phyloP scores from a whole-genome alignment of 2,329 filamentous ascomycete genomes.

The Aspergillus latus region DNA sequence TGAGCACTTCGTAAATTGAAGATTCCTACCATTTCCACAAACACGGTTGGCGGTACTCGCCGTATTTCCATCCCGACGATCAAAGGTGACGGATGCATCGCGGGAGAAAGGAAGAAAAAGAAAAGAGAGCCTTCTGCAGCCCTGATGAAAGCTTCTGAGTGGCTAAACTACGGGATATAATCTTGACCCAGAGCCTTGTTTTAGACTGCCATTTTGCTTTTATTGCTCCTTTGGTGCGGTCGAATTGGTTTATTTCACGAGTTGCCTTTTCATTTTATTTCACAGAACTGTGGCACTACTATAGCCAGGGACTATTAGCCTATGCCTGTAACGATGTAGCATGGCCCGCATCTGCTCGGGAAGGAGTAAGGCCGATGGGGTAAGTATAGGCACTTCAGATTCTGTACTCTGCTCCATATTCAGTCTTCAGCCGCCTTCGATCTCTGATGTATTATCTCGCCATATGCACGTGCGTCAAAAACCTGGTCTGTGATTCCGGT shows the following conservation, averaged over 20 bases:
- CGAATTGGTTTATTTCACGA: not conserved
- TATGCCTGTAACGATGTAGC: not conserved
- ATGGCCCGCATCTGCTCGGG: not conserved
- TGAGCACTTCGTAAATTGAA: no score
- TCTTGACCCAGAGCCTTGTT: not conserved
- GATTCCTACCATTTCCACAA: no score
- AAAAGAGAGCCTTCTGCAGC: constrained; percentile 1
- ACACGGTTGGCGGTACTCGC: no score
- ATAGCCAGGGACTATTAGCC: constrained; percentile 1
- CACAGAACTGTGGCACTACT: not conserved
- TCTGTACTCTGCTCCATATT: not conserved
- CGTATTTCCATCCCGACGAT: no score
- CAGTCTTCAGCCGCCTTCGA: not conserved
- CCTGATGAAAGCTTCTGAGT: not conserved
- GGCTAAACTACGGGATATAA: not conserved
- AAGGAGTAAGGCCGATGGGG: not conserved
- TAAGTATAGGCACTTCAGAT: not conserved
- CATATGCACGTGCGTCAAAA: not conserved
- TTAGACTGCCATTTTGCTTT: not conserved
- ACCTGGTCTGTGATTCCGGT: not conserved
- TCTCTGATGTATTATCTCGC: not conserved
- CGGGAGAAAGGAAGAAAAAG: not conserved
- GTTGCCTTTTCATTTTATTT: not conserved
- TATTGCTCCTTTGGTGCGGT: not conserved
- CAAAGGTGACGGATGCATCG: not conserved